These are phyloP conservation scores for Barbarea vulgaris DNA, from an alignment of 345 rosid species.

Conservation along the genomic window DNA sequence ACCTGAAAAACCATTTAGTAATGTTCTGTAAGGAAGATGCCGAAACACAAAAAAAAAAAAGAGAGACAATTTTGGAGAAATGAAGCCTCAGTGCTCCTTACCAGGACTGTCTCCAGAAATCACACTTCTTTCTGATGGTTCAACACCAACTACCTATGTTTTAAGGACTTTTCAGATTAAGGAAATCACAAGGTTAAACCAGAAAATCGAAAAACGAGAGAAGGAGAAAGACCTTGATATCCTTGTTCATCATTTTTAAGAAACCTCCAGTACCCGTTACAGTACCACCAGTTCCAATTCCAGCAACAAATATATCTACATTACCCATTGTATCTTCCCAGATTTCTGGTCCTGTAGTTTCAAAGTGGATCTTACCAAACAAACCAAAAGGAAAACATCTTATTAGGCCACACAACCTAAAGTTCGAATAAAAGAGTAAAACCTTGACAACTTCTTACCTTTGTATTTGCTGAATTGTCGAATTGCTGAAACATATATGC, in stretches of 20 bases:
- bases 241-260: slow-evolving; percentile 78
- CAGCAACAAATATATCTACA: slow-evolving; percentile 81
- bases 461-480: slow-evolving; percentile 69
- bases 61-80: slow-evolving; percentile 6
- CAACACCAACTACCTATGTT: slow-evolving; percentile 83
- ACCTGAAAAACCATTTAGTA: slow-evolving; percentile 53
- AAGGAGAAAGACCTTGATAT: slow-evolving; percentile 52
- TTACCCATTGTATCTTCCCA: slow-evolving; percentile 80
- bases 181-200: neutral
- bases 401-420: neutral
- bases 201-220: neutral
- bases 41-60: neutral
- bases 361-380: slow-evolving; percentile 72
- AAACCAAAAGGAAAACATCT: neutral
- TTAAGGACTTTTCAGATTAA: neutral
- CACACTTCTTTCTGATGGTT: slow-evolving; percentile 92
- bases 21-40: slow-evolving; percentile 3
- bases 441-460: slow-evolving; percentile 45
- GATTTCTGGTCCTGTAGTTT: slow-evolving; percentile 94
- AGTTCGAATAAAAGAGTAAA: neutral
- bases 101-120: slow-evolving; percentile 86
- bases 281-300: slow-evolving; percentile 94
- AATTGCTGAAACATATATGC: slow-evolving; percentile 85
- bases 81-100: slow-evolving; percentile 38
- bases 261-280: slow-evolving; percentile 80